A percentile compares a stretch with the other conserved stretches of the same genome.
Evolutionary conservation across 2,329 filamentous ascomycete genomes (phyloP).

Genomic region (Graphium sp.): DNA sequence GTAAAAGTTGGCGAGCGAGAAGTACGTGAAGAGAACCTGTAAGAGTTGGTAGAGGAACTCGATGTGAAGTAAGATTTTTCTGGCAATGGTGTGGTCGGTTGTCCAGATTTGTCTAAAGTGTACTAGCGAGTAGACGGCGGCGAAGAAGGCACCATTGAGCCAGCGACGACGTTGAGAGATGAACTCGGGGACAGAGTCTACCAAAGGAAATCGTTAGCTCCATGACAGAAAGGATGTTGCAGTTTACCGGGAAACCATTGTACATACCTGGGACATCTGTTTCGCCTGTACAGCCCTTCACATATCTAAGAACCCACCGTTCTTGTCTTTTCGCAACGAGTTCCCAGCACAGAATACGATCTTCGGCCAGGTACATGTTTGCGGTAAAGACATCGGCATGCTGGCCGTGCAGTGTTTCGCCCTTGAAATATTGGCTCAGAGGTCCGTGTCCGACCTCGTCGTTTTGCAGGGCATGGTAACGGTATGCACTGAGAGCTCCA

Average conservation of each 20-base stretch:
- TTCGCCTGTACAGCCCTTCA: conserved; percentile 90
- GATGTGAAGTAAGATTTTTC: conserved; percentile 83
- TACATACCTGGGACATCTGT: conserved; percentile 86
- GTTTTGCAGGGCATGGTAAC: conserved; percentile 91
- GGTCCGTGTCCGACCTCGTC: conserved; percentile 91
- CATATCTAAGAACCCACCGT: conserved; percentile 95
- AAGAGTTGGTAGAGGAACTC: conserved; percentile 94
- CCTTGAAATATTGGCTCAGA: conserved; percentile 97
- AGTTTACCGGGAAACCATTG: not conserved
- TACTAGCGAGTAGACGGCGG: conserved; percentile 89
- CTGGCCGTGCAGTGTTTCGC: conserved; percentile 88
- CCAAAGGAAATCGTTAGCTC: conserved; percentile 10
- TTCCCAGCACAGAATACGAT: conserved; percentile 87
- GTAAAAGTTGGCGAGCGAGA: conserved; percentile 97
- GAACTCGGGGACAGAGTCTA: conserved; percentile 86
- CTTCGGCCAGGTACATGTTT: conserved; percentile 87
- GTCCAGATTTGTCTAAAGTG: conserved; percentile 87
- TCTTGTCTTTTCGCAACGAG: conserved; percentile 88
- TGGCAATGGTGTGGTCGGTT: conserved; percentile 78
- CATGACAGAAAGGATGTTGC: not conserved
- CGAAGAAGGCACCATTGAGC: conserved; percentile 98
- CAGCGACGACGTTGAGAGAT: conserved; percentile 91
- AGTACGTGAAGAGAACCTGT: conserved; percentile 88
- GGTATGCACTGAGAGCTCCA: conserved; percentile 85
- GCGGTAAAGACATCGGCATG: conserved; percentile 95